Evolutionary conservation across 257 asterid species (phyloP).

Genomic region (Apocynum venetum): DNA sequence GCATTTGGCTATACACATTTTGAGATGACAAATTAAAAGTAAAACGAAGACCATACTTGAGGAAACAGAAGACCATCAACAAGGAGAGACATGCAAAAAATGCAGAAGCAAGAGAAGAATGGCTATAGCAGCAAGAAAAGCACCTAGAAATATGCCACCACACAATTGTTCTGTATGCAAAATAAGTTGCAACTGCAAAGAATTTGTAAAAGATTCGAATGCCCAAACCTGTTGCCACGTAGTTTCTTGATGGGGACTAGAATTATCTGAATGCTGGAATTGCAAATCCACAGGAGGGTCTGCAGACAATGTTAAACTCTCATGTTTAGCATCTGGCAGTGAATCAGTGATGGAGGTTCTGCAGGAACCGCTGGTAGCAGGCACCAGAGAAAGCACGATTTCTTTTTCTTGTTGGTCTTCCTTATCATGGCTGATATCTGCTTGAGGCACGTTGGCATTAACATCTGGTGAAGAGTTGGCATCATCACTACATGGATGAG

Average conservation of each 20-base stretch:
- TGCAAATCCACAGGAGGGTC: slow-evolving; percentile 28
- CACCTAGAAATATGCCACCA: not conserved
- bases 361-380: slow-evolving; percentile 8
- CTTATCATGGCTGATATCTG: slow-evolving; percentile 4
- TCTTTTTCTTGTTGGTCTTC: slow-evolving; percentile 27
- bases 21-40: not conserved
- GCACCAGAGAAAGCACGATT: slow-evolving; percentile 24
- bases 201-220: not conserved
- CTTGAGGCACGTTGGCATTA: slow-evolving; percentile 33
- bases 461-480: slow-evolving; percentile 38
- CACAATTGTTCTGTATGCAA: not conserved
- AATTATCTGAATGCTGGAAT: slow-evolving; percentile 26
- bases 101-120: not conserved
- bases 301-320: slow-evolving; percentile 30
- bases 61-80: not conserved
- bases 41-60: not conserved
- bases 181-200: not conserved
- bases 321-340: slow-evolving; percentile 31
- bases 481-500: slow-evolving; percentile 29
- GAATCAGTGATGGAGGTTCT: slow-evolving; percentile 27
- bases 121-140: not conserved
- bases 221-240: slow-evolving; percentile 47
- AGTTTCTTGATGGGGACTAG: slow-evolving; percentile 32
- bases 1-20: not conserved
- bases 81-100: not conserved